phyloP scores from a whole-genome alignment of 108 stramenopile genomes.

The Nitzschia palea region DNA sequence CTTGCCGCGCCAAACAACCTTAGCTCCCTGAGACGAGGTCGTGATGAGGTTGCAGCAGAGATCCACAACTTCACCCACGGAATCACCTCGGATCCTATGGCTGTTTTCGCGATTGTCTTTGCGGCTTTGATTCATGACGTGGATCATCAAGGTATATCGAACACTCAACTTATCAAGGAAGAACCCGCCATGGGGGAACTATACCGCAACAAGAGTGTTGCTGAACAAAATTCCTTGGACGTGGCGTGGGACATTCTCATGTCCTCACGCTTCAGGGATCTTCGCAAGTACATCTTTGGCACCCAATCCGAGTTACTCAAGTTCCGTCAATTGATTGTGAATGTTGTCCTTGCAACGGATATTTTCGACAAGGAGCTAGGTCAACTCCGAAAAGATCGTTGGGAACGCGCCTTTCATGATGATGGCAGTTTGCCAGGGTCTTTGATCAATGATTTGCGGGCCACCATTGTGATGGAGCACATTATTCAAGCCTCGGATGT shows the following conservation, averaged over 20 bases:
- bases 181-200: slow-evolving; percentile 25
- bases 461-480: slow-evolving; percentile 37
- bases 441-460: too few species aligned
- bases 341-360: slow-evolving; percentile 13
- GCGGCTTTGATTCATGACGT: slow-evolving; percentile 7
- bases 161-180: slow-evolving; percentile 12
- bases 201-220: slow-evolving; percentile 16
- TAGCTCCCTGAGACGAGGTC: not conserved
- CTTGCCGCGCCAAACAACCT: too few species aligned
- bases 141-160: slow-evolving; percentile 14
- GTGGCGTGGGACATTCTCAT: slow-evolving; percentile 21
- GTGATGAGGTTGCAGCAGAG: not conserved
- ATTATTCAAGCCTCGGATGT: slow-evolving; percentile 41
- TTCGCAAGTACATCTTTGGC: not conserved
- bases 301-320: not conserved
- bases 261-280: not conserved
- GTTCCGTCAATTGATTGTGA: slow-evolving; percentile 13
- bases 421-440: too few species aligned
- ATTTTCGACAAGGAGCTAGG: slow-evolving; percentile 9
- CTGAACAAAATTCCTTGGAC: slow-evolving; percentile 19
- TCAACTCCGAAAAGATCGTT: not conserved
- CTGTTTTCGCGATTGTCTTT: slow-evolving; percentile 9
- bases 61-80: slow-evolving; percentile 21
- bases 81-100: not conserved
- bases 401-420: slow-evolving; percentile 5